Base-by-base conservation (phyloP, 2,329 filamentous ascomycete genomes). In the Diaporthe australafricana region DNA sequence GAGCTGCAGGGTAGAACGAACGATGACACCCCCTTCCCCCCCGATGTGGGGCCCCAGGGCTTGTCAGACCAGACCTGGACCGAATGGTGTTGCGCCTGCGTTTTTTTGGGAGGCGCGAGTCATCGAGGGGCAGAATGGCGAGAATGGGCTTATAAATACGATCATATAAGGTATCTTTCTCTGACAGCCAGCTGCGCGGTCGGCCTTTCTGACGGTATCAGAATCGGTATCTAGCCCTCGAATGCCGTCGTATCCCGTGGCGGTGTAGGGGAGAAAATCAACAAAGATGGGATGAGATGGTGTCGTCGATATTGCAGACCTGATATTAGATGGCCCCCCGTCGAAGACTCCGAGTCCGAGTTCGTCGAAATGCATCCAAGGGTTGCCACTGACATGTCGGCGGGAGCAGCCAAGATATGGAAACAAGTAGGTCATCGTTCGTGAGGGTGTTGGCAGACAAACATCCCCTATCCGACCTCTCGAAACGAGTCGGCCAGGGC, bases 261-360 rank as follows among this genome's bases (percentile, higher is more conserved):
- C 16, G 53, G 53, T 57, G 32, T 30, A 11, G 40, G 45, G n/a
- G 27, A 42, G 25, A 27, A 16, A 17, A 11, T 9, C 32, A 52
- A 53, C 32, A 35, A 27, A 32, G 25, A 42, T 42, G 30, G 57
- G 68, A 62, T 16, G 22, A 55, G 35, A 14, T 25, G 42, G 70
- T 69, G 67, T 69, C 16, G 66, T 69, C 32, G 32, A 60, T 60
- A 69, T 42, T 69, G 53, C 53, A 30, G 22, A 65, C 12, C 27
- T 25, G 14, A 63, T 63, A 48, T 30, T 22, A 35, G 20, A 55
- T 55, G 52, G 8, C 1, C 9, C 9, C 30, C 30, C 17, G 2
- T 14, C 25, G 40, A 32, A 30, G 16, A 8, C 17, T n/a, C 25
- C 57, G 40, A 25, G 3, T 62, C 57, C 57, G 25, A 25, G 17